phyloP scores from a whole-genome alignment of 805 yeast genomes.

The Komagataella ulmi region DNA sequence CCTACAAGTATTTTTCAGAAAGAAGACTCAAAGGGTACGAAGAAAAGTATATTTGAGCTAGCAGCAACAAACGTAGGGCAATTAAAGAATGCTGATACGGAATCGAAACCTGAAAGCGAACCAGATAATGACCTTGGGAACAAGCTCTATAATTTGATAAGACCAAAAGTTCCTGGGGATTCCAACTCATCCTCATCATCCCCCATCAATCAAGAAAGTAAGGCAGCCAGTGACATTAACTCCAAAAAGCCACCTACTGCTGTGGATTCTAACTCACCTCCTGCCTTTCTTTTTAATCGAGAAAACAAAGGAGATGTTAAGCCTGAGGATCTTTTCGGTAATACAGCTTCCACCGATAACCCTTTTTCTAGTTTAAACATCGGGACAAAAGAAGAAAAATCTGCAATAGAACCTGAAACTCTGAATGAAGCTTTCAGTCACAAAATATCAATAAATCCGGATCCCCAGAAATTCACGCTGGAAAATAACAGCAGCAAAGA shows the following conservation, averaged over 20 bases:
- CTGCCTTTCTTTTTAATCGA: too few species aligned
- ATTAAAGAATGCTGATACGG: not conserved
- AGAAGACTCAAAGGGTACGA: not conserved
- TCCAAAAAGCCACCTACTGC: too few species aligned
- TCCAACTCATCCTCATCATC: not conserved
- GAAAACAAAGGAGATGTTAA: too few species aligned
- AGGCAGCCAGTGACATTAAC: not conserved
- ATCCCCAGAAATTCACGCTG: not conserved
- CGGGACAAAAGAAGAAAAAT: not conserved
- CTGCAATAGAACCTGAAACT: not conserved
- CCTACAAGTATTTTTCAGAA: not conserved
- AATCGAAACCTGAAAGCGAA: not conserved
- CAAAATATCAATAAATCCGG: conserved; percentile 3
- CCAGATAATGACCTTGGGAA: too few species aligned
- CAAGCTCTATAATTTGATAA: too few species aligned
- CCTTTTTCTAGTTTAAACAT: conserved; percentile 1
- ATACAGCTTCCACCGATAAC: not conserved
- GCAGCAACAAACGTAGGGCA: not conserved
- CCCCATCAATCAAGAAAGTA: not conserved
- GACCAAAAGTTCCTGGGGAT: not conserved
- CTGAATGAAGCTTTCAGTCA: conserved; percentile 1
- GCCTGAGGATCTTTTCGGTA: too few species aligned
- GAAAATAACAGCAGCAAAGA: conserved; percentile 1
- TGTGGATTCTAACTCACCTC: too few species aligned
- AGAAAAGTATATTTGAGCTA: not conserved